Evolutionary conservation across 805 yeast genomes (phyloP).

Genomic region (Myxozyma sirexii): DNA sequence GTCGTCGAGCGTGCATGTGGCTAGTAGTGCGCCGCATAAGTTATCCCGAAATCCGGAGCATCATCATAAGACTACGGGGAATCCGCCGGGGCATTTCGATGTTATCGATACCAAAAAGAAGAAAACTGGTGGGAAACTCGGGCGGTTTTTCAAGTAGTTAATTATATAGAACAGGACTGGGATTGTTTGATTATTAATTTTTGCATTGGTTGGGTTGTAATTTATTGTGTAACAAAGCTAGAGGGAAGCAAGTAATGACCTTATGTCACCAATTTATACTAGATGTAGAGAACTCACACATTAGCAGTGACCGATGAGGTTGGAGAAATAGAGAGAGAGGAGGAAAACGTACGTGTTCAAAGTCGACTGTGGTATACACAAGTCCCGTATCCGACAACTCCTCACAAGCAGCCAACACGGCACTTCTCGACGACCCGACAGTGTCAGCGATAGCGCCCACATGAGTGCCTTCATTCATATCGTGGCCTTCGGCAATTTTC

Average conservation of each 20-base stretch:
- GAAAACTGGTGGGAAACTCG: constrained; percentile 15
- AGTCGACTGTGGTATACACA: constrained; percentile 31
- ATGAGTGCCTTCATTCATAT: constrained; percentile 31
- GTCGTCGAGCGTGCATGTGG: constrained; percentile 10
- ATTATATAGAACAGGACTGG: background rate
- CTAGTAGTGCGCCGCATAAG: constrained; percentile 27
- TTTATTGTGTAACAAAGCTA: too few species aligned
- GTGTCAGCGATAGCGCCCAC: constrained; percentile 16
- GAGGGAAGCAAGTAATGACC: too few species aligned
- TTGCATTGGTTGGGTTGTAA: background rate
- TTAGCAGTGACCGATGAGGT: too few species aligned
- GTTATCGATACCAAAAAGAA: constrained; percentile 24
- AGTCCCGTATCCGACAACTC: constrained; percentile 25
- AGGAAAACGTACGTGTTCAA: constrained; percentile 26
- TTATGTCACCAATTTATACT: constrained; percentile 1
- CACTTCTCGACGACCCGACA: constrained; percentile 3
- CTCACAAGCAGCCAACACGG: constrained; percentile 16
- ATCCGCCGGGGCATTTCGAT: constrained; percentile 33
- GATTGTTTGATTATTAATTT: background rate
- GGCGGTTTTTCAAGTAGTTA: constrained; percentile 13
- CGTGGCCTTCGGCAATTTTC: background rate
- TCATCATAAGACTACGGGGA: constrained; percentile 24
- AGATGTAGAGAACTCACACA: too few species aligned
- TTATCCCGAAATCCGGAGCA: constrained; percentile 26
- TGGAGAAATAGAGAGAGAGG: too few species aligned